A percentile compares a stretch with the other conserved stretches of the same genome.
Conservation (phyloP, 441 rosid species). For the Corymbia calophylla region DNA sequence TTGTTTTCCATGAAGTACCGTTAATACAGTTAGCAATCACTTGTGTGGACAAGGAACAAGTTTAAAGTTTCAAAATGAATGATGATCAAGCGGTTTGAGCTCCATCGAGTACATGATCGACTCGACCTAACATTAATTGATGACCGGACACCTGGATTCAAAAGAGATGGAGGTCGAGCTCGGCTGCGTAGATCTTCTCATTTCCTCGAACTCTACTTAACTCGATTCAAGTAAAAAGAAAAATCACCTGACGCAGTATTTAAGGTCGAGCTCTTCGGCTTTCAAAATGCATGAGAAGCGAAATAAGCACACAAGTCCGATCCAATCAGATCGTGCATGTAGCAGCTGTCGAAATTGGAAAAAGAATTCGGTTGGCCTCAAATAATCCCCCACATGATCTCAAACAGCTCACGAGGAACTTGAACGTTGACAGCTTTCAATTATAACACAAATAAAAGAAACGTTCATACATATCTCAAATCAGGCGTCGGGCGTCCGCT, state of each 20-base stretch:
- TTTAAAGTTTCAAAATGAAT: neutral
- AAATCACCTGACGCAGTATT: neutral
- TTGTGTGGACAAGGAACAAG: neutral
- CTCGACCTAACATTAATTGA: fast-evolving
- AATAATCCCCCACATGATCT: neutral
- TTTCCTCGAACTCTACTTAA: neutral
- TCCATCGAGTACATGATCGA: neutral
- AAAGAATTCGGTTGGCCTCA: neutral
- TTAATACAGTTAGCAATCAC: neutral
- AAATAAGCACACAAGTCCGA: neutral
- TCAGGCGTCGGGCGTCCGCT: too few relatives aligned
- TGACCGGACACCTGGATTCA: neutral
- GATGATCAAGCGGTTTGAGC: neutral
- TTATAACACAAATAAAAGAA: too few relatives aligned
- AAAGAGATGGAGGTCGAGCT: neutral
- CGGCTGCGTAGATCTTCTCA: neutral
- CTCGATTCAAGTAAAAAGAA: neutral
- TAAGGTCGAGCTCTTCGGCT: neutral
- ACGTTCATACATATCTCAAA: too few relatives aligned
- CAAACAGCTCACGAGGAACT: neutral
- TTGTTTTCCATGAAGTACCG: too few relatives aligned
- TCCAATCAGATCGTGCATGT: neutral
- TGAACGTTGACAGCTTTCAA: neutral
- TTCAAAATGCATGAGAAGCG: neutral
- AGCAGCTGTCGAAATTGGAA: neutral